Base-by-base conservation (phyloP, 2,329 filamentous ascomycete genomes). In the Aspergillus sp. region DNA sequence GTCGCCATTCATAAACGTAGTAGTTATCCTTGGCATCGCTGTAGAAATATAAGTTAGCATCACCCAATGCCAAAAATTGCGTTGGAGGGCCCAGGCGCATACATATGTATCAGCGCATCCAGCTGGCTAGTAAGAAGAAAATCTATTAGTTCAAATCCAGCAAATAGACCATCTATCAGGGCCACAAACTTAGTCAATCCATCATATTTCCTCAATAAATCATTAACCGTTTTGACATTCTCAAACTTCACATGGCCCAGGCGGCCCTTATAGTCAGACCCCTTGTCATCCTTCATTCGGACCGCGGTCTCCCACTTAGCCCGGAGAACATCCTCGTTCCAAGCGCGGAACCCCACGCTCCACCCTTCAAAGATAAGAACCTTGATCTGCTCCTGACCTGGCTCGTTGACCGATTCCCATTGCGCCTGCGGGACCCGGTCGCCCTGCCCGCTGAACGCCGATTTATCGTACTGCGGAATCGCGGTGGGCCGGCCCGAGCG, bases 331-430 rank as follows among this genome's bases (percentile, higher is more conserved):
- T 84, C 71, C 5, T 82, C 79, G n/a, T 76, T 66, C 12, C 93
- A 73, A 0, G 88, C 74, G 5, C 87, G 85, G 76, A 96, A 96
- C 3, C 91, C 93, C 12, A 96, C 86, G 72, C 89, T 95, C 93
- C 92, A 96, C 17, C 93, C 92, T 73, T 97, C 92, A 62, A 96
- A 87, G 51, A 96, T 84, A 20, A 96, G 82, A 6, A 93, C 85
- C 51, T 83, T 80, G 2, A 85, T 66, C 41, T 66, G 71, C 9
- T 67, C 51, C 32, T 74, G 58, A 2, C 64, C 71, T 3, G 75
- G 57, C 20, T 57, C 56, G 57, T 80, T 81, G 26, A 79, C 73
- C 22, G 83, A 74, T 24, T 80, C 76, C 90, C 91, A 96, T 47
- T 81, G 69, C 11, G 74, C 76, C 56, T 83, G 75, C 0, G 88